These are phyloP conservation scores for Pestalotiopsis sp. DNA, from an alignment of 2,329 filamentous ascomycete genomes.

Conservation along the genomic window DNA sequence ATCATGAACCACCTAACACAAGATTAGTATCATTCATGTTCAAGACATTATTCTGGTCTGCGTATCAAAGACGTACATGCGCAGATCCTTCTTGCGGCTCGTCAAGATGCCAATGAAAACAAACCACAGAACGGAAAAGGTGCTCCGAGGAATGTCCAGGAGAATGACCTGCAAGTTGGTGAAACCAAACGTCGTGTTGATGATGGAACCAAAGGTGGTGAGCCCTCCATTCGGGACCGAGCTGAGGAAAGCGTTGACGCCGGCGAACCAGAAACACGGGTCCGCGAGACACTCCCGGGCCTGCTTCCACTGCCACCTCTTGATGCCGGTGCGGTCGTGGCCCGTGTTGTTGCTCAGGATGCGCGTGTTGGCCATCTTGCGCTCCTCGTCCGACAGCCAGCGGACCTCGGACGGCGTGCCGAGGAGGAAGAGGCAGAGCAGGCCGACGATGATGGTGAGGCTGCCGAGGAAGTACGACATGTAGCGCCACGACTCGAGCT, in stretches of 20 bases:
- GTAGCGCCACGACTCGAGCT: conserved; percentile 39
- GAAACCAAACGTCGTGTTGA: conserved; percentile 38
- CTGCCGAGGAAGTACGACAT: conserved; percentile 41
- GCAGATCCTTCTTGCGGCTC: conserved; percentile 35
- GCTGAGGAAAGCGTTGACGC: conserved; percentile 38
- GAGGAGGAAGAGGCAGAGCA: conserved; percentile 35
- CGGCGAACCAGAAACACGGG: conserved; percentile 40
- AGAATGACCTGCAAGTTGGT: conserved; percentile 40
- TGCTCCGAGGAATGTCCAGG: conserved; percentile 36
- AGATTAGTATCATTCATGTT: neutral
- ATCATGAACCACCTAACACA: conserved; percentile 39
- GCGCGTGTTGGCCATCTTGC: conserved; percentile 37
- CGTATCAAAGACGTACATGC: conserved; percentile 29
- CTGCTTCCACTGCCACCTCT: conserved; percentile 40
- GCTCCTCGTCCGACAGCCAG: conserved; percentile 38
- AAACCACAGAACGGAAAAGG: conserved; percentile 38
- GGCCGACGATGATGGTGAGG: conserved; percentile 35
- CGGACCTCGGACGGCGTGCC: conserved; percentile 41
- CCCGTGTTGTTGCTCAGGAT: conserved; percentile 40
- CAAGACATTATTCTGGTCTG: neutral
- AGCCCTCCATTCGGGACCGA: conserved; percentile 40
- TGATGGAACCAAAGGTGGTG: conserved; percentile 37
- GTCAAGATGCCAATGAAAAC: conserved; percentile 35
- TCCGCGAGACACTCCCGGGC: conserved; percentile 37
- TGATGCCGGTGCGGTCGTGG: conserved; percentile 38